A percentile compares a stretch with the other conserved stretches of the same genome.
These are phyloP conservation scores for Fusarium piperis DNA, from an alignment of 2,329 filamentous ascomycete genomes.

Conservation along the genomic window DNA sequence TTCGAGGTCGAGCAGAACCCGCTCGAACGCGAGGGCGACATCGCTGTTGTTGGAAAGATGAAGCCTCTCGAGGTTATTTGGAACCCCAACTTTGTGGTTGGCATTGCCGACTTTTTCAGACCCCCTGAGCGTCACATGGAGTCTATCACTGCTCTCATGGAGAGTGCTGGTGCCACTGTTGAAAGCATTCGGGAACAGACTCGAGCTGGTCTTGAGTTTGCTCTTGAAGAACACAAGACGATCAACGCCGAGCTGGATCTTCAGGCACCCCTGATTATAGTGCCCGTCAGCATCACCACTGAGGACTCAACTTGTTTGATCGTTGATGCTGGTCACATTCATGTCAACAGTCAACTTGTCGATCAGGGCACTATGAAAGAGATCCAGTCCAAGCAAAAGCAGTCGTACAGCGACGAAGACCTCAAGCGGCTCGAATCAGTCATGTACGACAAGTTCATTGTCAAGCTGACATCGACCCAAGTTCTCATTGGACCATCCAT, in stretches of 20 bases:
- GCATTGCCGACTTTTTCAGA: slow-evolving; percentile 93
- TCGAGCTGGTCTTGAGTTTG: slow-evolving; percentile 93
- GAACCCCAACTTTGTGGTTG: slow-evolving; percentile 92
- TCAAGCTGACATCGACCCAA: slow-evolving; percentile 94
- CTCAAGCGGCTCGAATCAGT: slow-evolving; percentile 86
- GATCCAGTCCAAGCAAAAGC: slow-evolving; percentile 89
- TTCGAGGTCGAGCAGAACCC: slow-evolving; percentile 95
- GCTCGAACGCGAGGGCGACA: slow-evolving; percentile 89
- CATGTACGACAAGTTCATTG: slow-evolving; percentile 97
- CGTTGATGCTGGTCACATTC: slow-evolving; percentile 94
- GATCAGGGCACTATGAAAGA: slow-evolving; percentile 90
- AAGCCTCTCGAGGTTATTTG: slow-evolving; percentile 98
- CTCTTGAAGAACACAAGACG: slow-evolving; percentile 96
- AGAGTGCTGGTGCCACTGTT: slow-evolving; percentile 93
- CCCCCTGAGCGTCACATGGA: slow-evolving; percentile 98
- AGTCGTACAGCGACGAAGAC: slow-evolving; percentile 88
- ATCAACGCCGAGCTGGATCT: slow-evolving; percentile 96
- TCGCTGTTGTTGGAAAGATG: slow-evolving; percentile 87
- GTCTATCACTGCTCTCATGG: slow-evolving; percentile 94
- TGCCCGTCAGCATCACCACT: slow-evolving; percentile 90
- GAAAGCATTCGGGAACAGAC: slow-evolving; percentile 96
- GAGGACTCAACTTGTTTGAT: slow-evolving; percentile 88
- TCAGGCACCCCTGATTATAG: slow-evolving; percentile 94
- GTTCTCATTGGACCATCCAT: slow-evolving; percentile 95
- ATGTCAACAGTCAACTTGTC: slow-evolving; percentile 91